These are phyloP conservation scores for Fusarium penzigii DNA, from an alignment of 2,329 filamentous ascomycete species.

Conservation along the genomic window DNA sequence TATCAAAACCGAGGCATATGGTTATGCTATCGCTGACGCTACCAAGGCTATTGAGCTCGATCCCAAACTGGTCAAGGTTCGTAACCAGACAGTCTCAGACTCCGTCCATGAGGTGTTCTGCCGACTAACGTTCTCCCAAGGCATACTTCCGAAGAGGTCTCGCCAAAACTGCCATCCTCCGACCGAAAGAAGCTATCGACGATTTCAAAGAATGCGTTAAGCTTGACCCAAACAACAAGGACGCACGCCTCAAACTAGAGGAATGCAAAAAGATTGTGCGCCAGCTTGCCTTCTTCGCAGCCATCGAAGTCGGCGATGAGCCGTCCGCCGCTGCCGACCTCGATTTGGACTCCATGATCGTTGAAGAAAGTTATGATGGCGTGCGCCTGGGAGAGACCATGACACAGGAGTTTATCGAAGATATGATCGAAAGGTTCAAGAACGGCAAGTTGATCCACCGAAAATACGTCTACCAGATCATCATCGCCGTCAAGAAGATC, in stretches of 20 bases:
- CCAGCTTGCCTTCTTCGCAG: conserved; percentile 87
- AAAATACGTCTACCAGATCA: conserved; percentile 98
- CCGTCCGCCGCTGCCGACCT: conserved; percentile 90
- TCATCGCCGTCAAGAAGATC: conserved; percentile 85
- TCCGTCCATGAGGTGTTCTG: not conserved
- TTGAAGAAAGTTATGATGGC: conserved; percentile 86
- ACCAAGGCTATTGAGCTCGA: conserved; percentile 90
- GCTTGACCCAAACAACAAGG: conserved; percentile 84
- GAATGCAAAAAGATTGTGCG: conserved; percentile 96
- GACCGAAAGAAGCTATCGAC: conserved; percentile 81
- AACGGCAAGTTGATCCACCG: conserved; percentile 90
- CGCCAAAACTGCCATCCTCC: conserved; percentile 87
- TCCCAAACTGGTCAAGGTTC: conserved; percentile 83
- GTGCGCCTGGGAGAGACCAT: conserved; percentile 76
- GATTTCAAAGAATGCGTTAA: conserved; percentile 92
- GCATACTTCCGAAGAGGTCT: conserved; percentile 94
- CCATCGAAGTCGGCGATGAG: conserved; percentile 90
- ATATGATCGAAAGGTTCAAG: conserved; percentile 97
- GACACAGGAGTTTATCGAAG: conserved; percentile 95
- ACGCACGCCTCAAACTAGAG: conserved; percentile 85
- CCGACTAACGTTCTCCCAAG: conserved; percentile 31
- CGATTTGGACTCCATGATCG: conserved; percentile 79
- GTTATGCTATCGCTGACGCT: conserved; percentile 88
- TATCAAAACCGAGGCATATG: conserved; percentile 94
- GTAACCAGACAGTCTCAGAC: conserved; percentile 11